Evolutionary conservation across 2,329 filamentous ascomycete genomes (phyloP).

Genomic region (Fusarium bactridioides): DNA sequence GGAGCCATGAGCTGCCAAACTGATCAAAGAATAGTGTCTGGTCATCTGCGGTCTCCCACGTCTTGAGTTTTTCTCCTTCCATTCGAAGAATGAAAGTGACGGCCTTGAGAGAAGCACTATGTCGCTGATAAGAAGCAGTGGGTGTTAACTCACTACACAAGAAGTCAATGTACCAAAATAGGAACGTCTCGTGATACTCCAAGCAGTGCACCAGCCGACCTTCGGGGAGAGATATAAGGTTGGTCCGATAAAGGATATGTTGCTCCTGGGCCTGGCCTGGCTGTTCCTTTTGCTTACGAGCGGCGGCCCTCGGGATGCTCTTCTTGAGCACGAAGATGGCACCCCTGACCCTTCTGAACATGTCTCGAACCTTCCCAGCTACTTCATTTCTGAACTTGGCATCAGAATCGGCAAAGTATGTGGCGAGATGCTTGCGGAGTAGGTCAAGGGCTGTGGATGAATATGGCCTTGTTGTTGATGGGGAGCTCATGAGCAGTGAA

Average conservation of each 20-base stretch:
- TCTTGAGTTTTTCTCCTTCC: conserved; percentile 64
- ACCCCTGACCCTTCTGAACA: conserved; percentile 78
- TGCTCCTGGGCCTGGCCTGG: conserved; percentile 25
- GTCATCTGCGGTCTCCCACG: conserved; percentile 51
- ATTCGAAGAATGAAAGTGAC: conserved; percentile 72
- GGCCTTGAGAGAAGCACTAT: conserved; percentile 80
- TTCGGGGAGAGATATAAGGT: conserved; percentile 51
- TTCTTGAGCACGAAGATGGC: conserved; percentile 66
- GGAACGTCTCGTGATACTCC: conserved; percentile 66
- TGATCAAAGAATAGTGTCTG: conserved; percentile 51
- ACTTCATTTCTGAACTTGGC: conserved; percentile 86
- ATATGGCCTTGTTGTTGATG: conserved; percentile 77
- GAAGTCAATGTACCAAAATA: conserved; percentile 79
- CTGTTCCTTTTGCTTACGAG: conserved; percentile 48
- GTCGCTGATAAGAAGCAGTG: conserved; percentile 88
- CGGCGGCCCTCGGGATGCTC: conserved; percentile 49
- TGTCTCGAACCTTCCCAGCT: conserved; percentile 74
- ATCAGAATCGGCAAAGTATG: conserved; percentile 84
- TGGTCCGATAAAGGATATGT: conserved; percentile 49
- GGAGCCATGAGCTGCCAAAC: conserved; percentile 61
- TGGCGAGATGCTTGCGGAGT: conserved; percentile 70
- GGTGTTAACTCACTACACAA: conserved; percentile 77
- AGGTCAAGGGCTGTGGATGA: conserved; percentile 67
- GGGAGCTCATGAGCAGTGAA: conserved; percentile 79
- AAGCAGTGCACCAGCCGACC: conserved; percentile 51